A percentile compares a stretch with the other conserved stretches of the same genome.
Evolutionary conservation across 768 basidiomycete genomes (phyloP).

Genomic region (Mycena crocata): DNA sequence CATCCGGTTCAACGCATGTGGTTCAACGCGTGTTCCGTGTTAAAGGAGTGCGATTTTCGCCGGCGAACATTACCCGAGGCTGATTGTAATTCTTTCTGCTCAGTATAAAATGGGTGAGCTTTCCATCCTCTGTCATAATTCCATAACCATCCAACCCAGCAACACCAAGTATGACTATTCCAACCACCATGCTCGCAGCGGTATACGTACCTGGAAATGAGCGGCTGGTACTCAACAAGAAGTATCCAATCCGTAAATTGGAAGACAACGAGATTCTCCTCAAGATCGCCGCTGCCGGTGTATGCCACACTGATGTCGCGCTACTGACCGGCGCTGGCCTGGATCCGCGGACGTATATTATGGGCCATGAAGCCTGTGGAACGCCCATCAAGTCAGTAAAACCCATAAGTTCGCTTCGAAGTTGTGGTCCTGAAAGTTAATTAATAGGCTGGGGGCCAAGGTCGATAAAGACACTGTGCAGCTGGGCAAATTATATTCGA

Average conservation of each 20-base stretch:
- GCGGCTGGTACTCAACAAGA: conserved; percentile 25
- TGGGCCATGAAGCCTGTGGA: conserved; percentile 33
- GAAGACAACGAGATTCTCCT: conserved; percentile 32
- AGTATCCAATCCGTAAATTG: conserved; percentile 26
- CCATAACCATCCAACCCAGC: no score
- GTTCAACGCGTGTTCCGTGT: no score
- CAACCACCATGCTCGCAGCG: conserved; percentile 32
- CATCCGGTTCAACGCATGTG: no score
- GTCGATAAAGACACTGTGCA: conserved; percentile 17
- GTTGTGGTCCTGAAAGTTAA: background rate
- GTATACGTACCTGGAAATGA: conserved; percentile 19
- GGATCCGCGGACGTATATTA: conserved; percentile 24
- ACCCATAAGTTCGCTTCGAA: background rate
- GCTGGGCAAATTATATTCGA: conserved; percentile 23
- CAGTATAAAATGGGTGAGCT: no score
- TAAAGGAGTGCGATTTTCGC: no score
- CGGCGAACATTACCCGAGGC: no score
- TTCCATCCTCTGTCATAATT: no score
- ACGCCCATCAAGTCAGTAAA: conserved; percentile 27
- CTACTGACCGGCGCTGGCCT: conserved; percentile 20
- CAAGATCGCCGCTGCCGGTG: conserved; percentile 32
- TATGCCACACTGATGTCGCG: conserved; percentile 27
- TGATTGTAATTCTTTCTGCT: no score
- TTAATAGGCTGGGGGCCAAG: conserved; percentile 30
- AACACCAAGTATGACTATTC: conserved; percentile 7